Evolutionary conservation across 345 rosid species (phyloP).

Genomic region (Raphanus sativus): DNA sequence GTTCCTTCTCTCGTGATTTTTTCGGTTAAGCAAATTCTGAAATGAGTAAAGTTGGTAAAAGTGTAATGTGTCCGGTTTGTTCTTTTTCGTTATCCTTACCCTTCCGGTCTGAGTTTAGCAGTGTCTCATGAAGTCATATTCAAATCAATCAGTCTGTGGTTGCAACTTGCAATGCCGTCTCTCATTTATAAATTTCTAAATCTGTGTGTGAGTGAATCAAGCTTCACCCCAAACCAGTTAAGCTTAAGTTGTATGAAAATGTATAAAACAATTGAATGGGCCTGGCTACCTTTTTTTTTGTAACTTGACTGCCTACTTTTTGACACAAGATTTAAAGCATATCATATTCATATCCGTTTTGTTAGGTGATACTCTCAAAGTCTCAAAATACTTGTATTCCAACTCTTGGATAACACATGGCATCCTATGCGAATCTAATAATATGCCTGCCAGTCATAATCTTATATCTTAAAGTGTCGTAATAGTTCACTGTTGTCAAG

Average conservation of each 20-base stretch:
- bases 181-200: background rate
- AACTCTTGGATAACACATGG: background rate
- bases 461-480: background rate
- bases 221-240: background rate
- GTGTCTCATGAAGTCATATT: background rate
- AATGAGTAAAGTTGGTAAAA: background rate
- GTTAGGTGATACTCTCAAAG: background rate
- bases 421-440: constrained; percentile 14
- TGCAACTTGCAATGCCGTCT: background rate
- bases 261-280: background rate
- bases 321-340: background rate
- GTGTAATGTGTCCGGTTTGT: background rate
- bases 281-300: no score
- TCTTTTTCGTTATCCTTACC: background rate
- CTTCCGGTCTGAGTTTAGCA: background rate
- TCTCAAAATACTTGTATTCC: background rate
- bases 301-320: background rate
- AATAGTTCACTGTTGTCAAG: background rate
- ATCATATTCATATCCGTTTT: background rate
- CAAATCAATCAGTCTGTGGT: background rate
- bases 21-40: background rate
- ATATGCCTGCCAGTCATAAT: background rate
- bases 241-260: background rate
- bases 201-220: background rate
- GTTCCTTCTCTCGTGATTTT: background rate